These are phyloP conservation scores for Tanozyma kutaoensis DNA, from an alignment of 805 yeast species.

Conservation along the genomic window DNA sequence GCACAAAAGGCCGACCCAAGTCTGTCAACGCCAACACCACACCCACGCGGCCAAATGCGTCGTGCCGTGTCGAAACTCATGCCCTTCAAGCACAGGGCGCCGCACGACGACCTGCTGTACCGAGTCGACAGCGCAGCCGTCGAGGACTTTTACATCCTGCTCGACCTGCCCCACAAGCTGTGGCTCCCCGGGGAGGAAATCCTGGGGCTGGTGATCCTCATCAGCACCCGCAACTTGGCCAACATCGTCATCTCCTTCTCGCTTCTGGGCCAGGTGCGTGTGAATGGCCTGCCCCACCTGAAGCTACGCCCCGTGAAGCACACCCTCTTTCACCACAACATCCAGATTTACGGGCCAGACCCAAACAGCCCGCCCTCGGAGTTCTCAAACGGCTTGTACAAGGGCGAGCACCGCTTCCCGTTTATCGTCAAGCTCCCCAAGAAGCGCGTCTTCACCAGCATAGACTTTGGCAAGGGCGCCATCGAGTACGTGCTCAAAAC, in stretches of 20 bases:
- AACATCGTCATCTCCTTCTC: conserved; percentile 41
- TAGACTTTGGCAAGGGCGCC: conserved; percentile 79
- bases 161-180: conserved; percentile 63
- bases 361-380: conserved; percentile 3
- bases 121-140: conserved; percentile 28
- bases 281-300: conserved; percentile 38
- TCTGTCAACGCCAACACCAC: no score
- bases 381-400: conserved; percentile 37
- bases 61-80: conserved; percentile 36
- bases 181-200: conserved; percentile 76
- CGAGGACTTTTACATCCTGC: conserved; percentile 53
- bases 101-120: conserved; percentile 6
- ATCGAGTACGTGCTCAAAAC: conserved; percentile 54
- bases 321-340: conserved; percentile 43
- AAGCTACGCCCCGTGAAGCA: conserved; percentile 40
- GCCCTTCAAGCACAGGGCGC: conserved; percentile 9
- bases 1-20: no score
- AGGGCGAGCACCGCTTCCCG: conserved; percentile 83
- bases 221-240: conserved; percentile 39
- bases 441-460: conserved; percentile 56
- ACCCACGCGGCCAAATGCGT: conserved; percentile 20
- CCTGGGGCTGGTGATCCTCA: conserved; percentile 47
- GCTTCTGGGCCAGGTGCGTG: conserved; percentile 42
- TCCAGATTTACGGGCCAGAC: conserved; percentile 39
- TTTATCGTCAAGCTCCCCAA: conserved; percentile 73